Evolutionary conservation across 306 rosid genomes (phyloP), one percentile per base, ranked within the genome.

Genomic region (Cucurbita ficifolia): DNA sequence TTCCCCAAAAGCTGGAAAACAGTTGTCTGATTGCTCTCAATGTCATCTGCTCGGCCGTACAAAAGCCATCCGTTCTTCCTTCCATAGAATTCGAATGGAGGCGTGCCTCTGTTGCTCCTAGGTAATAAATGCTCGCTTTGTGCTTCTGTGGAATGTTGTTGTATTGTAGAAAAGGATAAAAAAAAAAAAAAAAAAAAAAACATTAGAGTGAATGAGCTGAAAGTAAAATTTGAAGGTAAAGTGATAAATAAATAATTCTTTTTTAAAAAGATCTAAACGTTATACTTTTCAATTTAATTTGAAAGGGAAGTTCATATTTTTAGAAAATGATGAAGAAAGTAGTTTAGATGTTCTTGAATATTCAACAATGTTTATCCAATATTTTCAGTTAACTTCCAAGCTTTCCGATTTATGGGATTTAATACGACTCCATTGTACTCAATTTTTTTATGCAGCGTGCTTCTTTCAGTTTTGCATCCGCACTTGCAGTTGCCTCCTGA

Each of bases 51-150:
- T 81, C 87, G n/a, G 98, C 98, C 38, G 96, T 92, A 60, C 84
- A 33, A 75, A 90, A 88, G 79, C 89, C 96, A 12, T 90, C 96
- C 16, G 93, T 92, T 64, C 84, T 92, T n/a, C 91, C 91, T 67
- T 92, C 96, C 67, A 69, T 92, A 81, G 98, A 92, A 88, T 87
- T 90, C 61, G 98, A 92, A 76, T 92, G 98, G 98, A 88, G 92
- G 81, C 87, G 81, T 79, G 96, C 96, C 75, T 84, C 88, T 17
- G 96, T 90, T 64, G 85, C 92, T 79, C 90, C 98, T 53, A 92
- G 98, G 98, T 92, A 86, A 83, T 82, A 68, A 48, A 12, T 65
- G 40, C 59, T 35, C 56, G 39, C 42, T 51, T 63, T 73, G 17
- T 45, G 11, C 70, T 46, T 68, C 38, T 68, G 18, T 46, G 18